Percentiles rank a stretch among this genome's conserved stretches.
phyloP scores from a whole-genome alignment of 2,329 filamentous ascomycete genomes.

The Xylaria polymorpha region DNA sequence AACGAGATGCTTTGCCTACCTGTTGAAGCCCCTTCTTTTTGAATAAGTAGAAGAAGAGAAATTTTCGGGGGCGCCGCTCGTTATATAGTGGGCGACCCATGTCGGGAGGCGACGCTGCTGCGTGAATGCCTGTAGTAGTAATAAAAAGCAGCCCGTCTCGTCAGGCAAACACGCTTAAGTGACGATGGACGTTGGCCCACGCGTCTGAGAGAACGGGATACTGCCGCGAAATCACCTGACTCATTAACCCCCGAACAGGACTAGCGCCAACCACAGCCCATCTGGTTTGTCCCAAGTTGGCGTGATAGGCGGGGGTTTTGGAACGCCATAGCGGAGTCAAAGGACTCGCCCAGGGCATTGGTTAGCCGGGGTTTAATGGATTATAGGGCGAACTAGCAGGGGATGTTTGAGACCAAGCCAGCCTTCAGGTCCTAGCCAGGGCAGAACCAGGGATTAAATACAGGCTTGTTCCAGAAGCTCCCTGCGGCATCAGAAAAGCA shows the following conservation, averaged over 20 bases:
- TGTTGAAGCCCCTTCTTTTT: constrained; percentile 41
- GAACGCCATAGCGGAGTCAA: constrained; percentile 23
- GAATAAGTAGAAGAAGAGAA: constrained; percentile 39
- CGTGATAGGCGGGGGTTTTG: constrained; percentile 37
- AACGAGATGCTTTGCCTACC: constrained; percentile 45
- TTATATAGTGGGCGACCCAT: constrained; percentile 42
- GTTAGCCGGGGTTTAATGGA: constrained; percentile 39
- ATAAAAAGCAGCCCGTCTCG: constrained; percentile 36
- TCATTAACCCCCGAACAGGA: constrained; percentile 37
- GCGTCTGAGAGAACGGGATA: constrained; percentile 46
- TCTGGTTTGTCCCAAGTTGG: constrained; percentile 30
- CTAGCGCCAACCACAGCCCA: constrained; percentile 37
- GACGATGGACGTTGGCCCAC: constrained; percentile 47
- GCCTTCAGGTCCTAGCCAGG: constrained; percentile 26
- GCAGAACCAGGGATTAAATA: constrained; percentile 38
- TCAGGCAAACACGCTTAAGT: constrained; percentile 49
- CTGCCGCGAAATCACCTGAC: constrained; percentile 48
- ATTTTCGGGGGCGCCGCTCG: constrained; percentile 36
- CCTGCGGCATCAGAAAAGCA: constrained; percentile 22
- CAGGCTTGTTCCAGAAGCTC: constrained; percentile 34
- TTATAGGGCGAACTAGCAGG: constrained; percentile 40
- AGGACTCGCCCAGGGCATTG: constrained; percentile 39
- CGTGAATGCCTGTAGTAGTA: constrained; percentile 36
- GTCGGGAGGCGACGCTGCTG: constrained; percentile 33
- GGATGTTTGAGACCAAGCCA: constrained; percentile 28